A percentile compares a stretch with the other conserved stretches of the same genome.
These are phyloP conservation scores for Limnomonas spitsbergensis DNA, from an alignment of 139 green algal genomes.

Conservation along the genomic window DNA sequence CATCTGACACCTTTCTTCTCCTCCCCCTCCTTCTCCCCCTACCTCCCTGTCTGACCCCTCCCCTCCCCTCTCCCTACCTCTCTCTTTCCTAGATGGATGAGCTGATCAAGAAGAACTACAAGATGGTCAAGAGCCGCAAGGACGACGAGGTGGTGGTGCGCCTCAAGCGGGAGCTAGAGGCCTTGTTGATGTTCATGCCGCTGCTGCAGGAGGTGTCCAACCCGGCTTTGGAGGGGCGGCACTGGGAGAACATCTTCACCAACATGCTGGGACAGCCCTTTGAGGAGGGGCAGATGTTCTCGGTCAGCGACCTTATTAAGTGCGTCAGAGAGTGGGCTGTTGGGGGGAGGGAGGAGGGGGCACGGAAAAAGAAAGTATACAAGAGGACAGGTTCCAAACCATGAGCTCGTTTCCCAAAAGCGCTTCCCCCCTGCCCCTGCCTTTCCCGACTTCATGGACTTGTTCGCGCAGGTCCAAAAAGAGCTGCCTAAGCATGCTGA, in stretches of 20 bases:
- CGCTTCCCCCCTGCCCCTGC: too few relatives aligned
- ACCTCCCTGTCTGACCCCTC: too few relatives aligned
- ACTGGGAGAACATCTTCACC: conserved; percentile 52
- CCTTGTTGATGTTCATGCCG: conserved; percentile 60
- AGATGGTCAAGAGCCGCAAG: conserved; percentile 41
- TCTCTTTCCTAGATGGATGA: conserved; percentile 37
- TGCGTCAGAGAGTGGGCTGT: too few relatives aligned
- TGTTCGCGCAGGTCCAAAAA: too few relatives aligned
- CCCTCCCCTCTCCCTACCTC: background rate
- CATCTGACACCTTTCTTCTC: too few relatives aligned
- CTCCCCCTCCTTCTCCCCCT: too few relatives aligned
- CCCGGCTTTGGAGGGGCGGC: conserved; percentile 20
- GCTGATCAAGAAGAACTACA: conserved; percentile 42
- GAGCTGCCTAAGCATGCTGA: too few relatives aligned
- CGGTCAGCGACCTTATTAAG: conserved; percentile 24
- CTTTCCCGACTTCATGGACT: too few relatives aligned
- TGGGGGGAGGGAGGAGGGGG: too few relatives aligned
- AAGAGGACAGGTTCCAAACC: too few relatives aligned
- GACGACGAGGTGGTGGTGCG: conserved; percentile 51
- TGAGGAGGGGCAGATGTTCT: conserved; percentile 27
- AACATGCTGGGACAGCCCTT: conserved; percentile 15
- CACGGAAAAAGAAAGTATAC: too few relatives aligned
- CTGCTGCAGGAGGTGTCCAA: conserved; percentile 42
- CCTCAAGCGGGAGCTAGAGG: conserved; percentile 65
- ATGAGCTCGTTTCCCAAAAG: too few relatives aligned